Evolutionary conservation across 352 stramenopile species (phyloP).

Genomic region (Stramenopiles sp.): DNA sequence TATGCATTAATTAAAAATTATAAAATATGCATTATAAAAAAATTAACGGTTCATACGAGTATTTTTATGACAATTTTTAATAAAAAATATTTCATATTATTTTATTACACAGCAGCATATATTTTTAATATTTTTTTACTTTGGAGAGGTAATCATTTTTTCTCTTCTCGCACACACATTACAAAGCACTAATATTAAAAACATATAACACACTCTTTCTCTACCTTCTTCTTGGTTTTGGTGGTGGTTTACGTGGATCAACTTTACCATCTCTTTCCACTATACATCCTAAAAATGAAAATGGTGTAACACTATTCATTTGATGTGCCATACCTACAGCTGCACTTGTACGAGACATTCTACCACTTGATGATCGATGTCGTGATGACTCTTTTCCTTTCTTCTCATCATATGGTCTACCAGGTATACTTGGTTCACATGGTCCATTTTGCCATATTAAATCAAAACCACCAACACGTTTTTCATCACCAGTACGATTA

Average conservation of each 20-base stretch:
- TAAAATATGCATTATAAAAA: no score
- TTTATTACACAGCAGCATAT: no score
- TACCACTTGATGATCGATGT: background rate
- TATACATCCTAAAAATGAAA: background rate
- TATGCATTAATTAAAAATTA: no score
- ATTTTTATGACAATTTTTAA: no score
- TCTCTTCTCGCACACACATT: no score
- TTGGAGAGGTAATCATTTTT: no score
- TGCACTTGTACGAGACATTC: background rate
- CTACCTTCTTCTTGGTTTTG: background rate
- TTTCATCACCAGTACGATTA: conserved; percentile 30
- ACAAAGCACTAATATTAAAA: no score
- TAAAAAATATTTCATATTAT: no score
- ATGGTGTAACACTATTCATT: background rate
- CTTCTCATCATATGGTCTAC: background rate
- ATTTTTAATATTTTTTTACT: no score
- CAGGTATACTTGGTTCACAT: background rate
- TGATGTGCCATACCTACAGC: background rate
- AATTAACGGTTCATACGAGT: no score
- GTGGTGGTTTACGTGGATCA: background rate
- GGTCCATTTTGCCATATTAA: conserved; percentile 21
- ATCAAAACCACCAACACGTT: conserved; percentile 32
- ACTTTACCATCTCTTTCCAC: background rate
- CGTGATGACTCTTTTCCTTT: background rate
- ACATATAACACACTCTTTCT: no score